Evolutionary conservation across 208 protist species (phyloP), one percentile per base, ranked within the genome.

Genomic region (Angomonas deanei): DNA sequence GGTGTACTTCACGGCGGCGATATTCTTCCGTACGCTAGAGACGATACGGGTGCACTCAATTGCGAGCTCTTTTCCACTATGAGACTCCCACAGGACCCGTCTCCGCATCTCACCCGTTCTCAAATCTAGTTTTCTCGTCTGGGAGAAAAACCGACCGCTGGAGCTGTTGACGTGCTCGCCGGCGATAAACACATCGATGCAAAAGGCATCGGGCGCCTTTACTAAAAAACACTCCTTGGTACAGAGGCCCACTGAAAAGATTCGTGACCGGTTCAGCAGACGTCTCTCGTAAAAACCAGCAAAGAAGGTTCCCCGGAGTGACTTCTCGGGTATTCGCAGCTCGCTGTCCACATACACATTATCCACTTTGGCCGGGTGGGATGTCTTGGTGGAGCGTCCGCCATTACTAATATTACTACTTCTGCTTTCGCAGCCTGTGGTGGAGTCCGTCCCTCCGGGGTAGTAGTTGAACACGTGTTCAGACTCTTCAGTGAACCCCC

Each of bases 151-250:
- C 6, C 63, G 71, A 0, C 86, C 86, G 0, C 74, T 85, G 15
- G 73, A 62, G 10, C 73, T 53, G 68, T 70, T 90, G 24, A 96
- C 86, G 61, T 92, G 84, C 61, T 93, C 81, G 38, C 86, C 84
- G 26, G 78, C 82, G 19, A 96, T 66, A 67, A 91, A 92, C 1
- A 92, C 82, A 50, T 93, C 80, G 28, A 96, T 70, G 62, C 84
- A 85, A 66, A 93, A 92, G 11, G 90, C 72, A 60, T 96, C 86
- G 0, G 90, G 90, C 17, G 83, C 82, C 63, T 69, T 62, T 53
- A 91, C 78, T 21, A 91, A 74, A 62, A 86, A 93, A 33, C 74
- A 76, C 30, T 92, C 85, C 46, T 74, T 76, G 26, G 56, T 68
- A 27, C 61, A 75, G 64, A 74, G 28, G 47, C 68, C 68, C 0